These are phyloP conservation scores for Stropharia rugosoannulata DNA, from an alignment of 768 basidiomycete species.

Conservation along the genomic window DNA sequence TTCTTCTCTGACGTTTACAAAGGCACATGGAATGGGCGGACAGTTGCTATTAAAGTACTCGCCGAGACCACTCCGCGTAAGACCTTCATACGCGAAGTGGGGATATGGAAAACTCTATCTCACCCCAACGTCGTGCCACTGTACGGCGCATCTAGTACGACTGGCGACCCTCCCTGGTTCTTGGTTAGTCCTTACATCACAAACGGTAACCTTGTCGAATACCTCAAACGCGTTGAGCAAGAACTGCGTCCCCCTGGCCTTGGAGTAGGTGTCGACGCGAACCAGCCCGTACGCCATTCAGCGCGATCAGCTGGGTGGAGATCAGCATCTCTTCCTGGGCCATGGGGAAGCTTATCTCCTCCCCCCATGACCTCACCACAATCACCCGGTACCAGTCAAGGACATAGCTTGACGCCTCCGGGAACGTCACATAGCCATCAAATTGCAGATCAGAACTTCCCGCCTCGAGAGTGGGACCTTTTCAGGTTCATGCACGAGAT, in stretches of 20 bases:
- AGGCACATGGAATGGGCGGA: slow-evolving; percentile 67
- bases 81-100: slow-evolving; percentile 69
- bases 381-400: neutral
- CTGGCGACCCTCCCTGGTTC: slow-evolving; percentile 73
- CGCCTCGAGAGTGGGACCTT: slow-evolving; percentile 39
- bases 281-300: slow-evolving; percentile 2
- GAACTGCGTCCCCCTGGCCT: slow-evolving; percentile 18
- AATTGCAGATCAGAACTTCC: neutral
- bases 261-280: slow-evolving; percentile 16
- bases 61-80: slow-evolving; percentile 56
- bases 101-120: slow-evolving; percentile 67
- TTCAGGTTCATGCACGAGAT: slow-evolving; percentile 72
- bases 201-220: slow-evolving; percentile 63
- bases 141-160: slow-evolving; percentile 74
- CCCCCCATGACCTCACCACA: neutral
- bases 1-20: slow-evolving; percentile 78
- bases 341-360: neutral
- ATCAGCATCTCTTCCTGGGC: slow-evolving; percentile 13
- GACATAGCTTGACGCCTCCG: neutral
- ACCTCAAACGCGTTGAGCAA: slow-evolving; percentile 42
- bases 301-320: slow-evolving; percentile 8
- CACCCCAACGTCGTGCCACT: slow-evolving; percentile 75
- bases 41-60: slow-evolving; percentile 74
- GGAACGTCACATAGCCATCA: neutral
- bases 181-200: slow-evolving; percentile 74